These are phyloP conservation scores for Alternaria conjuncta DNA, from an alignment of 2,329 filamentous ascomycete genomes.

Conservation along the genomic window DNA sequence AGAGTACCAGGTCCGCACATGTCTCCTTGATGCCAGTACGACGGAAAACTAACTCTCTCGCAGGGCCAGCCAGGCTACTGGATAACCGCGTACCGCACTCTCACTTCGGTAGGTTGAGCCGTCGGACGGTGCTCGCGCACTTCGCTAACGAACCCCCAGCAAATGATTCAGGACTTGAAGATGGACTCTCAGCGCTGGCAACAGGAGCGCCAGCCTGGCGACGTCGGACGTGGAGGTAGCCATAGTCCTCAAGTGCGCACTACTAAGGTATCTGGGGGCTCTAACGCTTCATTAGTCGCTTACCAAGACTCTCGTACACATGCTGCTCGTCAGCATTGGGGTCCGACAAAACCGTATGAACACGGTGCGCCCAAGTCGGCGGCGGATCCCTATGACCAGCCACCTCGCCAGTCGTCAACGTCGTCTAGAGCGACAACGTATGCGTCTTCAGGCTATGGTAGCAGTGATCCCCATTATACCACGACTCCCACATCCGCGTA, in stretches of 20 bases:
- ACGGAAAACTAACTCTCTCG: slow-evolving; percentile 6
- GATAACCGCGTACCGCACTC: slow-evolving; percentile 59
- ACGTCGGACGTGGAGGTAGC: slow-evolving; percentile 56
- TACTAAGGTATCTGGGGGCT: slow-evolving; percentile 52
- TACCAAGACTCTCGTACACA: slow-evolving; percentile 54
- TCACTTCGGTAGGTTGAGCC: slow-evolving; percentile 53
- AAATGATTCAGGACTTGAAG: slow-evolving; percentile 59
- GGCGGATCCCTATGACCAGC: slow-evolving; percentile 25
- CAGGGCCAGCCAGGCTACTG: slow-evolving; percentile 57
- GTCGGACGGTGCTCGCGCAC: background rate
- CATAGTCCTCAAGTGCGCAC: slow-evolving; percentile 47
- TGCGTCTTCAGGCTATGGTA: slow-evolving; percentile 23
- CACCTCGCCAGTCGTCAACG: slow-evolving; percentile 15
- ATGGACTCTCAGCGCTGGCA: slow-evolving; percentile 56
- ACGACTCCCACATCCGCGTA: slow-evolving; percentile 38
- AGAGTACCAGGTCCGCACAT: slow-evolving; percentile 52
- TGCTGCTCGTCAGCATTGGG: slow-evolving; percentile 51
- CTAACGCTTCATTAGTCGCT: slow-evolving; percentile 54
- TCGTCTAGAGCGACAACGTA: slow-evolving; percentile 24
- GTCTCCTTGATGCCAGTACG: slow-evolving; percentile 22
- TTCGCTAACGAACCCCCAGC: slow-evolving; percentile 40
- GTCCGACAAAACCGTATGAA: slow-evolving; percentile 42
- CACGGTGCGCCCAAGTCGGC: slow-evolving; percentile 14
- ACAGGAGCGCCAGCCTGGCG: slow-evolving; percentile 40
- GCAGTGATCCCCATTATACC: slow-evolving; percentile 43